Conservation (phyloP, 345 rosid genomes). For the Moricandia moricandioides region DNA sequence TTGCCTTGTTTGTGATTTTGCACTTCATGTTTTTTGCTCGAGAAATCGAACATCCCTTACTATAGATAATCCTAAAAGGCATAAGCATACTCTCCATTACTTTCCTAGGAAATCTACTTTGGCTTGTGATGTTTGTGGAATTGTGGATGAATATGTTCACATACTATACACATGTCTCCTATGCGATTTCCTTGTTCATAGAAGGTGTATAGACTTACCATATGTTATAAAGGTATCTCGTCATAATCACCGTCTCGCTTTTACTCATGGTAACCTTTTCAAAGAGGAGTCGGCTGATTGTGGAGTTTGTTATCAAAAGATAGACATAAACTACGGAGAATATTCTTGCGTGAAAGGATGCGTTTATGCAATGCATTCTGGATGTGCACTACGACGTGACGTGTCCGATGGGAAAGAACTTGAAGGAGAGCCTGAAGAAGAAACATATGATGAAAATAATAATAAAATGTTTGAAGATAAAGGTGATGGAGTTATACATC, state of each 20-base stretch:
- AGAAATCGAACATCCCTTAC: not conserved
- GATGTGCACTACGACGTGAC: not conserved
- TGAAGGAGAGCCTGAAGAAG: not conserved
- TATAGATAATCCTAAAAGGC: not conserved
- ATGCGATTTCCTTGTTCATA: not conserved
- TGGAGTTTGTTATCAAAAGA: not conserved
- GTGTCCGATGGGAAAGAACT: not conserved
- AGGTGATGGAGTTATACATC: not conserved
- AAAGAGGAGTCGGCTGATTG: not conserved
- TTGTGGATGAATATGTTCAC: too few species aligned
- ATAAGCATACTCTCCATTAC: constrained; percentile 6
- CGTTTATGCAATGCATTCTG: not conserved
- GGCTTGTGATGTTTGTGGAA: not conserved
- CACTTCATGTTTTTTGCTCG: not conserved
- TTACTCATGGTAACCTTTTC: not conserved
- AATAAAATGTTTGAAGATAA: not conserved
- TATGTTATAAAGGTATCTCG: not conserved
- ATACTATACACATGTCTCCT: not conserved
- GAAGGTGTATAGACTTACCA: not conserved
- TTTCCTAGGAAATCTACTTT: not conserved
- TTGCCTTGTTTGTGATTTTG: not conserved
- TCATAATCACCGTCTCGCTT: not conserved
- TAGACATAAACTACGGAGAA: not conserved
- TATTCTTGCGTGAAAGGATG: not conserved
- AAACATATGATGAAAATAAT: not conserved